A percentile compares a stretch with the other conserved stretches of the same genome.
Conservation (phyloP, 305 asterid species). For the Solanum hybrid region DNA sequence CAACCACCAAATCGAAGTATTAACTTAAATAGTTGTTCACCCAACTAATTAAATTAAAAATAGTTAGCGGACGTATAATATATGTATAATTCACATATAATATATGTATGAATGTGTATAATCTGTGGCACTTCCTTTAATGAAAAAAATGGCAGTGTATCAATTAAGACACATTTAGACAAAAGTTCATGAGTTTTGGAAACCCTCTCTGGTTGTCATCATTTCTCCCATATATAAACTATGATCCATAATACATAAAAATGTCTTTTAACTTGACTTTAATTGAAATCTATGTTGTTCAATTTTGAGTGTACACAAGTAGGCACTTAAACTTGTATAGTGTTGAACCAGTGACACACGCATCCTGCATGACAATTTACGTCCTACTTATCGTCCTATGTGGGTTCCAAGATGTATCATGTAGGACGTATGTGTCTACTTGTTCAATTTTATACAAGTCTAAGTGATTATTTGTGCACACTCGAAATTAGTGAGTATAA, state of each 20-base stretch:
- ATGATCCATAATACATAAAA: neutral
- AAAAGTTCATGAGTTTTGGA: neutral
- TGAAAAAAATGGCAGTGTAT: neutral
- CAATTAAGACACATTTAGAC: too few species aligned
- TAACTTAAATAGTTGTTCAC: too few species aligned
- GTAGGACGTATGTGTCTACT: neutral
- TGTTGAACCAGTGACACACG: neutral
- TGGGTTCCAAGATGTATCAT: neutral
- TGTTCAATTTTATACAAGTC: neutral
- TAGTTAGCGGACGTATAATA: neutral
- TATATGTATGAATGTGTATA: neutral
- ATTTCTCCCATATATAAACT: neutral
- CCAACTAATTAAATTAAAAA: too few species aligned
- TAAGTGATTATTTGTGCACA: neutral
- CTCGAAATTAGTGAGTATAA: neutral
- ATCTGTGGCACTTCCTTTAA: neutral
- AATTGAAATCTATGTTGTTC: neutral
- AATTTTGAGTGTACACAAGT: neutral
- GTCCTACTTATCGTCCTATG: too few species aligned
- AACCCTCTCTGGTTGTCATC: neutral
- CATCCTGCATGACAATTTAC: neutral
- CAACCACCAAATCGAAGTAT: neutral
- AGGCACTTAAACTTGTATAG: fast-evolving
- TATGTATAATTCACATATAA: too few species aligned
- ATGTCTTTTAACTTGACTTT: neutral